phyloP scores from a whole-genome alignment of 805 yeast genomes.

The Jamesozyma gamospora region DNA sequence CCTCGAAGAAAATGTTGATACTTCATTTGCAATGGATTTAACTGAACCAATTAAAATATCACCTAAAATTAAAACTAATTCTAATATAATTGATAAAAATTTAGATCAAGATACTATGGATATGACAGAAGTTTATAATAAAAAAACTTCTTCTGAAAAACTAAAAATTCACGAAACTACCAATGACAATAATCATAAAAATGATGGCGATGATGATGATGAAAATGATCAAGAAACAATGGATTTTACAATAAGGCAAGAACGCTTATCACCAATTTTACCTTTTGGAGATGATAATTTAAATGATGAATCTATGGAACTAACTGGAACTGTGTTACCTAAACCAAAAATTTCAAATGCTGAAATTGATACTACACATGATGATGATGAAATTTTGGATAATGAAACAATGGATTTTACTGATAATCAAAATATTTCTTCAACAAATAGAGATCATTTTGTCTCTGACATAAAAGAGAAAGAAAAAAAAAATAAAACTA shows the following conservation, averaged over 20 bases:
- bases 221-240: not conserved
- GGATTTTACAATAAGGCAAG: slow-evolving; percentile 5
- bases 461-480: not conserved
- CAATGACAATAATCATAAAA: not conserved
- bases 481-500: not conserved
- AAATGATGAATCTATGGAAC: slow-evolving; percentile 4
- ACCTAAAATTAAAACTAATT: not conserved
- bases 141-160: no score
- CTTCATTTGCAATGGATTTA: slow-evolving; percentile 6
- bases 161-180: not conserved
- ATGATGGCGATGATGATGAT: not conserved
- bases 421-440: not conserved
- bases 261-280: slow-evolving; percentile 6
- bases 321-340: slow-evolving; percentile 3
- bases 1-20: not conserved
- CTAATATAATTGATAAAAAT: not conserved
- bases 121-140: not conserved
- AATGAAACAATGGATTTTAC: slow-evolving; percentile 1
- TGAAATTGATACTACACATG: not conserved
- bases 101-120: not conserved
- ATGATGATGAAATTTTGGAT: not conserved
- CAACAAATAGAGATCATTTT: not conserved
- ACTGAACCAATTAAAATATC: slow-evolving; percentile 6
- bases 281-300: not conserved
- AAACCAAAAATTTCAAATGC: not conserved